phyloP scores from a whole-genome alignment of 179 eudicot species.

The Monotropa hypopitys region DNA sequence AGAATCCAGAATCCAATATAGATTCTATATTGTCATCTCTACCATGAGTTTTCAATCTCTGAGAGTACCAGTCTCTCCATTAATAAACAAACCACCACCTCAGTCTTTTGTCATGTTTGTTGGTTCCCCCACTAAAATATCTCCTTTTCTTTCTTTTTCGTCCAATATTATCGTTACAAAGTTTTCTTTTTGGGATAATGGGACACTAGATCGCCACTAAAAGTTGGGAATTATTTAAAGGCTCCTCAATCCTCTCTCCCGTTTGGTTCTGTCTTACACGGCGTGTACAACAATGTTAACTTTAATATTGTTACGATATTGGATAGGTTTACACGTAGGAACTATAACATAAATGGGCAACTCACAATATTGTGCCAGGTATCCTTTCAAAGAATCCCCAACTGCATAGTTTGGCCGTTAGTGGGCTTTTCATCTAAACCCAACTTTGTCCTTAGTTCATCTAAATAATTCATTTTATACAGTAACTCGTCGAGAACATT shows the following conservation, averaged over 20 bases:
- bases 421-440: no score
- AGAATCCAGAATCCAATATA: neutral
- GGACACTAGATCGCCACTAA: constrained; percentile 17
- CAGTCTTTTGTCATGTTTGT: neutral
- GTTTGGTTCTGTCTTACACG: constrained; percentile 3
- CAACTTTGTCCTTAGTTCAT: no score
- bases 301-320: neutral
- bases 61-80: neutral
- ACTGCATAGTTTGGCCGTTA: no score
- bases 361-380: no score
- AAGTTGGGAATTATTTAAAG: neutral
- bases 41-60: no score
- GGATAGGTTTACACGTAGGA: neutral
- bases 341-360: neutral
- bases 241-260: neutral
- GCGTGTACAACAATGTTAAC: neutral
- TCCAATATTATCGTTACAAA: neutral
- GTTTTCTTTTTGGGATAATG: neutral
- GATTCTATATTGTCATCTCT: neutral
- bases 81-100: neutral
- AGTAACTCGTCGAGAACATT: no score
- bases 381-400: no score
- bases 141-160: no score
- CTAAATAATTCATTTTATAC: no score
- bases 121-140: neutral